phyloP scores from a whole-genome alignment of 352 stramenopile genomes.

The Globisporangium apiculatum region DNA sequence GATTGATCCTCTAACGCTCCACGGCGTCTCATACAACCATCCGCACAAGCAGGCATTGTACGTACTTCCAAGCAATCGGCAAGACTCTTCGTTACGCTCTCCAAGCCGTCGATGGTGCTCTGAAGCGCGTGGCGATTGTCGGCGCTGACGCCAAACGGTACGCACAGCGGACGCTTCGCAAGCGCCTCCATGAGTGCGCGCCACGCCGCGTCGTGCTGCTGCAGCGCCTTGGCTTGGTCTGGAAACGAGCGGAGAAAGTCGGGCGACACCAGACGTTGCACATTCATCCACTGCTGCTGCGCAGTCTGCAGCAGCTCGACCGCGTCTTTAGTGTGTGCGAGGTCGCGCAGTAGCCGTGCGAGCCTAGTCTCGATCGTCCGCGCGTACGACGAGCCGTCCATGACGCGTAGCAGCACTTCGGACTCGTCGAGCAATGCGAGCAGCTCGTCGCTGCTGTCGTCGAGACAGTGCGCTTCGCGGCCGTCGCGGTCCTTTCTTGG shows the following conservation, averaged over 20 bases:
- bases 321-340: conserved; percentile 39
- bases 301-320: conserved; percentile 48
- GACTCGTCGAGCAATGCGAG: conserved; percentile 56
- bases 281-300: conserved; percentile 63
- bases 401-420: conserved; percentile 63
- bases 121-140: conserved; percentile 38
- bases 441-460: conserved; percentile 55
- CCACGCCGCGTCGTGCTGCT: conserved; percentile 48
- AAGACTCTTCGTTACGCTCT: conserved; percentile 35
- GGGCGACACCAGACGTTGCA: conserved; percentile 46
- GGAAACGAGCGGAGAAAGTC: conserved; percentile 59
- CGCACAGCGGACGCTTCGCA: conserved; percentile 40
- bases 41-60: background rate
- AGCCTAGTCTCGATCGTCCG: conserved; percentile 41
- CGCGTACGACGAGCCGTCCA: conserved; percentile 64
- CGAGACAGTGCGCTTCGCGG: conserved; percentile 41
- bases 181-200: conserved; percentile 38
- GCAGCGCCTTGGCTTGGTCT: conserved; percentile 45
- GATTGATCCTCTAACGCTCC: too few species aligned
- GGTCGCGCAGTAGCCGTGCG: conserved; percentile 36
- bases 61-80: conserved; percentile 49
- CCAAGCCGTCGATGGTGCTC: conserved; percentile 43
- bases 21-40: background rate
- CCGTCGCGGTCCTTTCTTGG: conserved; percentile 53
- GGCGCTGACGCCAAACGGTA: conserved; percentile 40